These are phyloP conservation scores for Zoysia japonica DNA, from an alignment of 176 grass and related monocot species.

Conservation along the genomic window DNA sequence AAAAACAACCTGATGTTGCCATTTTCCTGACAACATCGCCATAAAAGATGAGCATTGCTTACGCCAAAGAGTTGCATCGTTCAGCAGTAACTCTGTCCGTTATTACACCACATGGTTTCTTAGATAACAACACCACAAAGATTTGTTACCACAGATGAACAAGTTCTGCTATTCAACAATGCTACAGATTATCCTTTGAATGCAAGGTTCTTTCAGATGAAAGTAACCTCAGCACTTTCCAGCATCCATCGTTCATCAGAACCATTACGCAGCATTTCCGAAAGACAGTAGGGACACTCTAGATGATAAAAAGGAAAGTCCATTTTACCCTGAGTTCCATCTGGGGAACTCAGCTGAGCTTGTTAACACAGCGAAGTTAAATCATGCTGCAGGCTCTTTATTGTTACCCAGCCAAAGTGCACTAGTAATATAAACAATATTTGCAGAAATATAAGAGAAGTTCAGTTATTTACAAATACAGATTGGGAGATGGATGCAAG, in stretches of 20 bases:
- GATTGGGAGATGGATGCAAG: not conserved
- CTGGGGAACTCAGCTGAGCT: not conserved
- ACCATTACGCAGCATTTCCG: not conserved
- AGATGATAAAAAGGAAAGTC: no score
- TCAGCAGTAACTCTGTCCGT: not conserved
- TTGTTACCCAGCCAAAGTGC: not conserved
- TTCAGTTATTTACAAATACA: not conserved
- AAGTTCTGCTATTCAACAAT: not conserved
- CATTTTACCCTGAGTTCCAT: no score
- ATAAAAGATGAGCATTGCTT: slow-evolving; percentile 27
- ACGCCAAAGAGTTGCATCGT: slow-evolving; percentile 4
- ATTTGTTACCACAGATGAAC: not conserved
- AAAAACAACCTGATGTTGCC: slow-evolving; percentile 9
- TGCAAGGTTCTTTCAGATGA: not conserved
- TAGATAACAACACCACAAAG: not conserved
- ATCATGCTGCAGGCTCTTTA: not conserved
- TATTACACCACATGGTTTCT: not conserved
- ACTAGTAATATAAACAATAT: not conserved
- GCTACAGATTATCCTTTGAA: not conserved
- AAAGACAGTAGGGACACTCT: no score
- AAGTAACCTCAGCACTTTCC: not conserved
- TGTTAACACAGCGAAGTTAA: not conserved
- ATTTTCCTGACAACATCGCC: slow-evolving; percentile 26
- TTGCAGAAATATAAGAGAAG: not conserved
- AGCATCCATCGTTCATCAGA: not conserved